Evolutionary conservation across 257 asterid species (phyloP).

Genomic region (Nicotiana knightiana): DNA sequence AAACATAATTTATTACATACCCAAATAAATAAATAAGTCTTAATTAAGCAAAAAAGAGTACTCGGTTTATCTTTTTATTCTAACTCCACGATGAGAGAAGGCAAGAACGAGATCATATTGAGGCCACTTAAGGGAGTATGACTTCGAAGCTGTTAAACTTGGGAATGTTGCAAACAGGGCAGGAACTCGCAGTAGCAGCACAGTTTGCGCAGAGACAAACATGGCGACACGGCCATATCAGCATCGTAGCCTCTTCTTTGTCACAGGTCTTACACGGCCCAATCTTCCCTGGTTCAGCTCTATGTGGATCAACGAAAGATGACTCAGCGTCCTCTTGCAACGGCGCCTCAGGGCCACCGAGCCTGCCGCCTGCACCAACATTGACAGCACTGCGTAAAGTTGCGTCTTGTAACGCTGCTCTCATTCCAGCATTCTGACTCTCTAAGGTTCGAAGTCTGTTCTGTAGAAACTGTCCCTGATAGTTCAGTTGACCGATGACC

Average conservation of each 20-base stretch:
- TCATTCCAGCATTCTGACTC: too few species aligned
- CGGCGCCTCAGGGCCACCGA: neutral
- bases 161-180: slow-evolving; percentile 37
- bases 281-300: slow-evolving; percentile 16
- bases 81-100: neutral
- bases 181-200: neutral
- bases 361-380: slow-evolving; percentile 7
- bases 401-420: too few species aligned
- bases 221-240: slow-evolving; percentile 58
- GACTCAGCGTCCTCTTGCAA: slow-evolving; percentile 33
- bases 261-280: slow-evolving; percentile 30
- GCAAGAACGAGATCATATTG: neutral
- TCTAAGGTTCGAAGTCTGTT: neutral
- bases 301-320: slow-evolving; percentile 19
- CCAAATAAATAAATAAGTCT: neutral
- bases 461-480: slow-evolving; percentile 8
- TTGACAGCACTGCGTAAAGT: too few species aligned
- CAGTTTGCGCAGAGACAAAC: slow-evolving; percentile 38
- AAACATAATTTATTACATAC: neutral
- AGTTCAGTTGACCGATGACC: slow-evolving; percentile 1
- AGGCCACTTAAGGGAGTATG: slow-evolving; percentile 11
- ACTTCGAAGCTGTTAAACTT: slow-evolving; percentile 16
- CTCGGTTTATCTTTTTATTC: neutral
- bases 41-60: neutral
- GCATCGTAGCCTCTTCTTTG: slow-evolving; percentile 27